These are phyloP conservation scores for Knufia fluminis DNA, from an alignment of 2,329 filamentous ascomycete genomes.

Conservation along the genomic window DNA sequence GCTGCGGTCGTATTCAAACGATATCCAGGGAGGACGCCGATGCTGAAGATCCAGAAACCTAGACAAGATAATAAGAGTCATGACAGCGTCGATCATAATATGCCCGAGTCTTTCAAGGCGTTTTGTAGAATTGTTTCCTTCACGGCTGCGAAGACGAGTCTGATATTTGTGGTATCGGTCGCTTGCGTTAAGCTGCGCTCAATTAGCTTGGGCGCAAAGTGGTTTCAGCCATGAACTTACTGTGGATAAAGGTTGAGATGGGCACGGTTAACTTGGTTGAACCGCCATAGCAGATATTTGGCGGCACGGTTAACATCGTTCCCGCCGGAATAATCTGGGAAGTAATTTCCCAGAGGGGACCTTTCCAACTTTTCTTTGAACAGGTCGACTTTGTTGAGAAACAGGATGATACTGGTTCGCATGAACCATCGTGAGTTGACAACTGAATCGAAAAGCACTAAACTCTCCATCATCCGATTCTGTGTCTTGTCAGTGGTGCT, in stretches of 20 bases:
- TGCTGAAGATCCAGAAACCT: conserved; percentile 7
- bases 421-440: conserved; percentile 99
- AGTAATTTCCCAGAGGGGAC: conserved; percentile 88
- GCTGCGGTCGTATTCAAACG: background rate
- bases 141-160: conserved; percentile 92
- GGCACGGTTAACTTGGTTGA: conserved; percentile 95
- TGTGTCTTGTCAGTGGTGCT: conserved; percentile 32
- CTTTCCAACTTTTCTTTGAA: conserved; percentile 90
- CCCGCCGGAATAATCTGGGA: conserved; percentile 93
- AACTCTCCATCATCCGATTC: conserved; percentile 99
- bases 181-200: conserved; percentile 96
- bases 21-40: conserved; percentile 1
- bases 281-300: conserved; percentile 95
- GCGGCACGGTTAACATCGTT: conserved; percentile 97
- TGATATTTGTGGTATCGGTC: conserved; percentile 96
- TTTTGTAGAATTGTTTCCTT: conserved; percentile 99
- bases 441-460: conserved; percentile 93
- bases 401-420: conserved; percentile 95
- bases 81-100: conserved; percentile 51
- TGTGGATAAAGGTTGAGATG: conserved; percentile 96
- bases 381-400: conserved; percentile 97
- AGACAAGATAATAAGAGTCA: conserved; percentile 4
- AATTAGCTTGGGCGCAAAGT: too few species aligned
- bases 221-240: conserved; percentile 63
- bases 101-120: conserved; percentile 93